A percentile compares a stretch with the other conserved stretches of the same genome.
phyloP scores from a whole-genome alignment of 1,284 basidiomycete species.

The Megacollybia platyphylla region DNA sequence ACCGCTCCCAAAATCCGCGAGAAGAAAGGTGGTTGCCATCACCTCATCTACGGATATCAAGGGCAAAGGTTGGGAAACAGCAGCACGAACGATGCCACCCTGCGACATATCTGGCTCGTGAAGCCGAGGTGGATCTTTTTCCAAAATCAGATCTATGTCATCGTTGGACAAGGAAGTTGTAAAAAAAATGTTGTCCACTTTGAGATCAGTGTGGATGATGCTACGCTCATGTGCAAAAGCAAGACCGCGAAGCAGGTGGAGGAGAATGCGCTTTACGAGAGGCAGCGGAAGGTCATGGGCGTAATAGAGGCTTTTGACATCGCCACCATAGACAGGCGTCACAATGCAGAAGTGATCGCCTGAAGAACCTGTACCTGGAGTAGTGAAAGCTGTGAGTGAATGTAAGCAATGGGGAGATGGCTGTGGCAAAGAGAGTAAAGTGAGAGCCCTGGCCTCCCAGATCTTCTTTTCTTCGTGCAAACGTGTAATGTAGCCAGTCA shows the following conservation, averaged over 20 bases:
- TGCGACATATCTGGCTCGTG: not conserved
- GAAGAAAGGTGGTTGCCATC: not conserved
- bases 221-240: no score
- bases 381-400: constrained; percentile 13
- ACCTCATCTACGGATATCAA: not conserved
- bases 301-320: no score
- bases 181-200: constrained; percentile 14
- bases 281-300: constrained; percentile 9
- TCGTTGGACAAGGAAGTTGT: not conserved
- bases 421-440: constrained; percentile 5
- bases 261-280: constrained; percentile 15
- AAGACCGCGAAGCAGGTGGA: no score
- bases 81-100: not conserved
- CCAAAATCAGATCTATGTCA: no score
- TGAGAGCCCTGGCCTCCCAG: constrained; percentile 15
- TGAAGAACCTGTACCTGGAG: constrained; percentile 11
- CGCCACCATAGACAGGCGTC: constrained; percentile 6
- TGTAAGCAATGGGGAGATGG: constrained; percentile 11
- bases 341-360: constrained; percentile 15
- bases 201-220: no score
- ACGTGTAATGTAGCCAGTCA: constrained; percentile 7
- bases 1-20: not conserved
- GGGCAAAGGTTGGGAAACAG: not conserved
- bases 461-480: constrained; percentile 8
- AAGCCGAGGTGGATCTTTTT: no score